Conservation (phyloP, 768 basidiomycete genomes). For the Trametes cingulata region DNA sequence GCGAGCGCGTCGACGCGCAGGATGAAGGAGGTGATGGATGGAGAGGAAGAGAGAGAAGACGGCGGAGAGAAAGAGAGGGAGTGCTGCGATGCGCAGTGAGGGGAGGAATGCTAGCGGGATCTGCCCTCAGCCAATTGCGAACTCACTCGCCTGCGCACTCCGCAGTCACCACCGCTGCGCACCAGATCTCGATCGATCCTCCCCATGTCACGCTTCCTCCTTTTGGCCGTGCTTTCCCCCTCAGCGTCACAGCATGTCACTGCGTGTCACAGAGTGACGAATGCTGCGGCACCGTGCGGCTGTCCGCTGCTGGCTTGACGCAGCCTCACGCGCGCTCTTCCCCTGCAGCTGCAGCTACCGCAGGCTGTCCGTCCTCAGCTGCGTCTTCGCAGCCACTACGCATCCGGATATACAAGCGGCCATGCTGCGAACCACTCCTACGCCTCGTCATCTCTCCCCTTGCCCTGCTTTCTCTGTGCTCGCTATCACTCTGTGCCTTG, state of each 20-base stretch:
- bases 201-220: slow-evolving; percentile 5
- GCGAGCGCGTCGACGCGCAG: slow-evolving; percentile 4
- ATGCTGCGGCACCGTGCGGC: slow-evolving; percentile 11
- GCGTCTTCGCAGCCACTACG: too few relatives aligned
- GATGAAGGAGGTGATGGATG: background rate
- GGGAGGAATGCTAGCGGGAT: slow-evolving; percentile 23
- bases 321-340: background rate
- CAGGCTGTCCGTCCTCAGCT: background rate
- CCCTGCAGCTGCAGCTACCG: background rate
- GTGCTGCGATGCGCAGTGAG: slow-evolving; percentile 27
- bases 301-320: background rate
- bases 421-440: background rate
- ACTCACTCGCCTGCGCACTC: slow-evolving; percentile 22
- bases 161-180: slow-evolving; percentile 27
- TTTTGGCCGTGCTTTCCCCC: background rate
- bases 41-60: slow-evolving; percentile 5
- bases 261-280: background rate
- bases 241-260: slow-evolving; percentile 5
- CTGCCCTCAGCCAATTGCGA: slow-evolving; percentile 19
- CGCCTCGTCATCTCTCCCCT: background rate
- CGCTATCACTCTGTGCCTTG: too few relatives aligned
- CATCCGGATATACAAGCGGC: too few relatives aligned
- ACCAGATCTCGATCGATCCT: slow-evolving; percentile 26
- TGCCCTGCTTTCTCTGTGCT: background rate
- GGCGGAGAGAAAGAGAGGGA: slow-evolving; percentile 14